Evolutionary conservation across 257 asterid genomes (phyloP), one percentile per base, ranked within the genome.

Genomic region (Solanum neorickii): DNA sequence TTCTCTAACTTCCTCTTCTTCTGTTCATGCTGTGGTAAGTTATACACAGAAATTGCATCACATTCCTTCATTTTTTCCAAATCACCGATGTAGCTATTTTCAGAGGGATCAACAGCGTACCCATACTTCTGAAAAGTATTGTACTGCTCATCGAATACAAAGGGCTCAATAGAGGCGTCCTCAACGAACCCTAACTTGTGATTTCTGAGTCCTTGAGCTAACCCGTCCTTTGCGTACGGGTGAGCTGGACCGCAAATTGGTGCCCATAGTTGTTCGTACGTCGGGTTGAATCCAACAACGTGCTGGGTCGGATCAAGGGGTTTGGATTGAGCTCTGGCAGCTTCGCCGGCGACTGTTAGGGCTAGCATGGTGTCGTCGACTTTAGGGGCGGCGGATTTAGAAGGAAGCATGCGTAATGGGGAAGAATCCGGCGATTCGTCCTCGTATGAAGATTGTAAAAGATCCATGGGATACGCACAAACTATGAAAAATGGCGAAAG

Each of bases 111-210:
- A 25, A 98, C 97, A 5, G 99, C 99, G 87, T 97, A 97, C 14
- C 99, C 99, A 29, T 93, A 93, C 87, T 94, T 97, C 74, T 95
- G 93, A 83, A 94, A 97, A 65, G 99, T 97, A 80, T 97, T 97
- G 80, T 97, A 97, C 95, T 97, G 99, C 82, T 97, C 99, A 27
- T 97, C 99, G 47, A 97, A 97, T 21, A 94, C 98, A 66, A 97
- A 97, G 8, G 98, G 90, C 83, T 90, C 98, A 12, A 96, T 93
- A 5, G 93, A 84, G 3, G 99, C 99, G 75, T 97, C 86, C 42
- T 97, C 99, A 3, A 97, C 99, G 47, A 96, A 95, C 78, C 99
- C 99, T 2, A 97, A 92, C 91, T 97, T 97, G 92, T 97, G 99
- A 87, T 97, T 97, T 68, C 99, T 94, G 72, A 95, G 93, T 11